Evolutionary conservation across 2,329 filamentous ascomycete species (phyloP), one percentile per base, ranked within the genome.

Genomic region (Alternaria conjuncta): DNA sequence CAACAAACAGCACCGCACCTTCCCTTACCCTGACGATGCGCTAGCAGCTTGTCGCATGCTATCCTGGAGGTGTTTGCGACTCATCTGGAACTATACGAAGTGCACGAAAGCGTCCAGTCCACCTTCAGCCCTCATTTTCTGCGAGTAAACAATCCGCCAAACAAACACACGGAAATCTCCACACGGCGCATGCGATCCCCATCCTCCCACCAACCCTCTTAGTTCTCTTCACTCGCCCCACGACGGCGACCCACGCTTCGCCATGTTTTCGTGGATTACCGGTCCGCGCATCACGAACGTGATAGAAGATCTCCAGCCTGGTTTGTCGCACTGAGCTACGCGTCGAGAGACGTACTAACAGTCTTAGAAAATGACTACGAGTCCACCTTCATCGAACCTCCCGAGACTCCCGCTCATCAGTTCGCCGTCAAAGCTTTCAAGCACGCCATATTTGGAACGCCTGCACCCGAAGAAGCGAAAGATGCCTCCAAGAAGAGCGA

Each of bases 361-460:
- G 9, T 28, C 28, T 11, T 46, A 78, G 77, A 79, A 66, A 70
- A 70, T 57, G 72, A 71, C 20, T 74, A 76, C 61, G 75, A 82
- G 47, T 80, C 79, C n/a, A 81, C 79, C 45, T 79, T 82, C 62
- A 73, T 85, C 62, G 87, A 89, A 45, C 81, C 85, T 7, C 88
- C 88, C 54, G 87, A 89, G 68, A 90, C 89, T 1, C 89, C 89
- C 9, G 89, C 88, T 50, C 88, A 88, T 50, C 83, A 90, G 21
- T 91, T 91, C 75, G 88, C 88, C 18, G 86, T 89, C 60, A 88
- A 89, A 71, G 89, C 89, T 15, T 89, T 90, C 78, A 89, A 87
- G 71, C 87, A 88, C 64, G 86, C 87, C 46, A 79, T 91, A 60
- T 90, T 89, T 78, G 88, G 88, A 25, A 90, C 88, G 1, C 88